Percentiles rank a stretch among this genome's conserved stretches.
These are phyloP conservation scores for Avena sativa DNA, from an alignment of 176 grass and related monocot species.

Conservation along the genomic window DNA sequence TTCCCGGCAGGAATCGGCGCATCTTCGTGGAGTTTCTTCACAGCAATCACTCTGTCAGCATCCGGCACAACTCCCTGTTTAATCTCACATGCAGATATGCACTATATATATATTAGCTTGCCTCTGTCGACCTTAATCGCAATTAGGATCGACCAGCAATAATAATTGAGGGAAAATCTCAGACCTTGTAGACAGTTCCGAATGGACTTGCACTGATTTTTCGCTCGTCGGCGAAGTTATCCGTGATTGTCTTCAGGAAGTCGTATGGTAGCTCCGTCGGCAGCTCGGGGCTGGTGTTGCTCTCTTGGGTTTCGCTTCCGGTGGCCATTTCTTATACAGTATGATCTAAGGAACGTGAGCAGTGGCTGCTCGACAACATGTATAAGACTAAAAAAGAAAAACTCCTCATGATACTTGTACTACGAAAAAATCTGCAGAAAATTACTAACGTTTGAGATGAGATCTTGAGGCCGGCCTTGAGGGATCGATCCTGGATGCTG, in stretches of 20 bases:
- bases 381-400: background rate
- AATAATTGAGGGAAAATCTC: too few species aligned
- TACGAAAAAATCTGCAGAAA: background rate
- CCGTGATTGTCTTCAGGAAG: conserved; percentile 29
- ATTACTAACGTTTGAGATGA: background rate
- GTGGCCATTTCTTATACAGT: background rate
- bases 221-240: background rate
- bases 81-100: too few species aligned
- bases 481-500: background rate
- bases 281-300: background rate
- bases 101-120: too few species aligned
- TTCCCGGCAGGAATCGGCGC: too few species aligned
- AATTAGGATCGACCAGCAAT: too few species aligned
- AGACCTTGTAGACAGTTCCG: conserved; percentile 45
- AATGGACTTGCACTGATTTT: conserved; percentile 44
- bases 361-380: too few species aligned
- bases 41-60: too few species aligned
- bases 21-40: too few species aligned
- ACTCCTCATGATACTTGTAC: background rate
- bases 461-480: background rate
- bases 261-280: conserved; percentile 12
- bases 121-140: too few species aligned
- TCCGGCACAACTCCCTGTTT: too few species aligned
- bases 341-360: too few species aligned
- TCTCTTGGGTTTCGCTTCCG: background rate